Percentiles rank a stretch among this genome's conserved stretches.
phyloP scores from a whole-genome alignment of 768 basidiomycete genomes.

The Pulveroboletus sp. region DNA sequence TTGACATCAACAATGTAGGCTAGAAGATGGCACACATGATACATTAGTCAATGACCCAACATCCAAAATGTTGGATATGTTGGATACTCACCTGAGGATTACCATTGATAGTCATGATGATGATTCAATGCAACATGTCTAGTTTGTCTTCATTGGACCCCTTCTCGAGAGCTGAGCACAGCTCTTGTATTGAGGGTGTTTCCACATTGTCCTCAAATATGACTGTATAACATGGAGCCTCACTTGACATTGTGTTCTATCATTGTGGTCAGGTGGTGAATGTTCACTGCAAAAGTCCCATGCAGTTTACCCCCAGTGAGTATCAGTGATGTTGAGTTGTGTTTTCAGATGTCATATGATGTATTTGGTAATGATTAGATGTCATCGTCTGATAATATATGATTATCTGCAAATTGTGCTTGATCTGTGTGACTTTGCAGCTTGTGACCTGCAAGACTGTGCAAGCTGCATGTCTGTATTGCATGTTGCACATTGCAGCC shows the following conservation, averaged over 20 bases:
- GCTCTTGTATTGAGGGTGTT: constrained; percentile 76
- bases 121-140: constrained; percentile 93
- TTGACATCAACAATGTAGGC: constrained; percentile 94
- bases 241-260: constrained; percentile 35
- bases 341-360: too few relatives aligned
- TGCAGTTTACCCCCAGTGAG: too few relatives aligned
- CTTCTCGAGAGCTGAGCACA: constrained; percentile 84
- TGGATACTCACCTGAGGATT: constrained; percentile 73
- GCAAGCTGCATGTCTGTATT: too few relatives aligned
- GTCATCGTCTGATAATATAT: too few relatives aligned
- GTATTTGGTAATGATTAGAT: too few relatives aligned
- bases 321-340: too few relatives aligned
- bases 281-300: too few relatives aligned
- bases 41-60: background rate
- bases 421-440: too few relatives aligned
- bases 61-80: background rate
- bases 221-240: constrained; percentile 74
- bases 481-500: too few relatives aligned
- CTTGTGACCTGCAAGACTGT: too few relatives aligned
- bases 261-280: constrained; percentile 8
- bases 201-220: constrained; percentile 73
- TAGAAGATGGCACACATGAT: constrained; percentile 27
- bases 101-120: constrained; percentile 91
- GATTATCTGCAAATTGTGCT: too few relatives aligned
- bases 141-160: constrained; percentile 96